phyloP scores from a whole-genome alignment of 2,329 filamentous ascomycete genomes.

The Colletotrichum plurivorum region DNA sequence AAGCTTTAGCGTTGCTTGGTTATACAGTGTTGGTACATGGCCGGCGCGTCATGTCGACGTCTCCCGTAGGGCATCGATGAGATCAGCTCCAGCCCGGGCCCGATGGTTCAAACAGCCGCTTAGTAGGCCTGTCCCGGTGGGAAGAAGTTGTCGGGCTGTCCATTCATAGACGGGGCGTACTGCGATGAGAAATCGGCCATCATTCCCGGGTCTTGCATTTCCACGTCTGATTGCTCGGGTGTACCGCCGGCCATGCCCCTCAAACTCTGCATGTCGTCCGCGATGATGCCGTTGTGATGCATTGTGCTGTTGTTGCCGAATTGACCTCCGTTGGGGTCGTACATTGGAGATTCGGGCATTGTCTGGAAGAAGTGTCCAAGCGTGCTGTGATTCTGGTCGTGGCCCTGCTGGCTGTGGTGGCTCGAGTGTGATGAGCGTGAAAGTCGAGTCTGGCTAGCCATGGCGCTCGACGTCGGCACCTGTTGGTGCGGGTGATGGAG shows the following conservation, averaged over 20 bases:
- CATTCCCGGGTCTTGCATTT: conserved; percentile 53
- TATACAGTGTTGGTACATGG: conserved; percentile 20
- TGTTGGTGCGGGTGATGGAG: conserved; percentile 37
- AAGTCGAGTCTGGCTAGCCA: conserved; percentile 37
- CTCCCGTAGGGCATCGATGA: too few species aligned
- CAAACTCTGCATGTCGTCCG: conserved; percentile 54
- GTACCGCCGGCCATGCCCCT: conserved; percentile 49
- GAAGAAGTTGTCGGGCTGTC: conserved; percentile 28
- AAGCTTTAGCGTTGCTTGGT: conserved; percentile 8
- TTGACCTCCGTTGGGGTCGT: conserved; percentile 32
- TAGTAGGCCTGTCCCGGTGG: conserved; percentile 36
- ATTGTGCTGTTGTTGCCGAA: conserved; percentile 27
- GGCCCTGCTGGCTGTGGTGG: conserved; percentile 29
- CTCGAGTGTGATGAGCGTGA: conserved; percentile 37
- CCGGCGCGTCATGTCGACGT: not conserved
- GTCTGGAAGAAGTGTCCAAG: conserved; percentile 40
- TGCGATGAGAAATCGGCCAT: conserved; percentile 44
- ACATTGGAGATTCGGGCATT: conserved; percentile 39
- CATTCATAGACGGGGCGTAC: conserved; percentile 32
- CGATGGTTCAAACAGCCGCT: not conserved
- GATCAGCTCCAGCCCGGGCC: too few species aligned
- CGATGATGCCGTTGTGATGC: conserved; percentile 51
- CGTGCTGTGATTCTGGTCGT: conserved; percentile 25
- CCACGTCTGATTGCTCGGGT: conserved; percentile 50
- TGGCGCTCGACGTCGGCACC: conserved; percentile 37